phyloP scores from a whole-genome alignment of 352 stramenopile species.

The Phytophthora fragariae region DNA sequence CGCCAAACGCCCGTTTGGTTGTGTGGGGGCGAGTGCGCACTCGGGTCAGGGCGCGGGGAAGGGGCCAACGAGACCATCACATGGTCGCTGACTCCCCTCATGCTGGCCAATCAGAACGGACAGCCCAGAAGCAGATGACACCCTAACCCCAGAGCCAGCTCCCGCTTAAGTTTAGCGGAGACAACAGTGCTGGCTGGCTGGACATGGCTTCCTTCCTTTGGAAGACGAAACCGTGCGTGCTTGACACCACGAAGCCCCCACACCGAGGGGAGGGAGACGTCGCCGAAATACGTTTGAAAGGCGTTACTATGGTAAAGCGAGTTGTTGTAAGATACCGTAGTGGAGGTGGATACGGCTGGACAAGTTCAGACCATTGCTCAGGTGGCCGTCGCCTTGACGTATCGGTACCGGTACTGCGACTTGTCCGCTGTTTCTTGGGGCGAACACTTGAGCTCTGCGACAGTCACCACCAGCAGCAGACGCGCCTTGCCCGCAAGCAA shows the following conservation, averaged over 20 bases:
- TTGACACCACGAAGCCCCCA: not conserved
- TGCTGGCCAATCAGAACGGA: slow-evolving; percentile 18
- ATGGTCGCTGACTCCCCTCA: slow-evolving; percentile 26
- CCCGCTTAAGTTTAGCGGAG: slow-evolving; percentile 29
- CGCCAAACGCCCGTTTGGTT: slow-evolving; percentile 28
- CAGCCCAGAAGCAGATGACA: slow-evolving; percentile 18
- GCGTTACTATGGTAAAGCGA: not conserved
- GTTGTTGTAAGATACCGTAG: not conserved
- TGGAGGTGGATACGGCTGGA: not conserved
- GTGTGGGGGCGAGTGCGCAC: slow-evolving; percentile 17
- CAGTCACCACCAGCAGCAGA: slow-evolving; percentile 1
- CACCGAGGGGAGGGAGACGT: not conserved
- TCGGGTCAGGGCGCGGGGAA: slow-evolving; percentile 16
- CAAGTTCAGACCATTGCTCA: not conserved
- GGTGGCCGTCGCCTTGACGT: not conserved
- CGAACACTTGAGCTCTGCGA: not conserved
- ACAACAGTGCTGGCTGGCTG: not conserved
- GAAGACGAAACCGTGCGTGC: not conserved
- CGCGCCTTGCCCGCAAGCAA: not conserved
- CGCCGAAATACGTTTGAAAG: not conserved
- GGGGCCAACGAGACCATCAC: not conserved
- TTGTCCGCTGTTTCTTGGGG: not conserved
- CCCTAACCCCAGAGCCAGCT: slow-evolving; percentile 28
- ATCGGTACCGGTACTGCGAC: not conserved
- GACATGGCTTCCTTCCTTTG: not conserved